Percentiles rank a stretch among this genome's conserved stretches.
Evolutionary conservation across 192 early-diverging fungal species (phyloP).

Genomic region (Coemansia sp.): DNA sequence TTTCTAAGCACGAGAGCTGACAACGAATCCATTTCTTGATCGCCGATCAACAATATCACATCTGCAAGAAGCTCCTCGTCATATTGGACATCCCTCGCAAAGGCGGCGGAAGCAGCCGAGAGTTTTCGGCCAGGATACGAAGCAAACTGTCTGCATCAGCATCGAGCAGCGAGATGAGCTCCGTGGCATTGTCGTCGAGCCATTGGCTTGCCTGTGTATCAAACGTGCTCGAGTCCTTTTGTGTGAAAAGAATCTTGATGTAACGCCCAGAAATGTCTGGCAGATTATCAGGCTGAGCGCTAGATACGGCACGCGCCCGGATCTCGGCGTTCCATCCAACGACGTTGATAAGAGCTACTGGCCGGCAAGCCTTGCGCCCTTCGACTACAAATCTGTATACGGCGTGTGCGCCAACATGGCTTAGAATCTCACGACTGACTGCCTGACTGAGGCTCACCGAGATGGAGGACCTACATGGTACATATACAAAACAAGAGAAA

Average conservation of each 20-base stretch:
- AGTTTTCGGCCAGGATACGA: conserved; percentile 17
- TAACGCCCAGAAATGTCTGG: neutral
- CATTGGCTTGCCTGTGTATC: conserved; percentile 23
- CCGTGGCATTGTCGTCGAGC: conserved; percentile 28
- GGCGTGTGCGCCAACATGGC: conserved; percentile 47
- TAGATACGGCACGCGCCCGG: conserved; percentile 4
- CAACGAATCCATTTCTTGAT: neutral
- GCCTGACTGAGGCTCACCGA: conserved; percentile 22
- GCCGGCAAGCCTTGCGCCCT: conserved; percentile 32
- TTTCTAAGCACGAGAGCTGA: neutral
- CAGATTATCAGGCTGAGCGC: neutral
- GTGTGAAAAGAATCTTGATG: conserved; percentile 36
- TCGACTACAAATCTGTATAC: conserved; percentile 51
- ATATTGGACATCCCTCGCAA: conserved; percentile 38
- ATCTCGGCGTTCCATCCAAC: conserved; percentile 52
- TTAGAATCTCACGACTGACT: conserved; percentile 37
- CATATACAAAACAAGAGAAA: neutral
- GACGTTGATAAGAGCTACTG: conserved; percentile 31
- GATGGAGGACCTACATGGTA: conserved; percentile 5
- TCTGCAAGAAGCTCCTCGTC: conserved; percentile 40
- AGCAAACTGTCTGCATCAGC: conserved; percentile 30
- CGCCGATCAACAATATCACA: conserved; percentile 5
- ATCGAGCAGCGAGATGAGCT: conserved; percentile 37
- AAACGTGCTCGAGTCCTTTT: conserved; percentile 9
- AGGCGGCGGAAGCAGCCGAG: conserved; percentile 26